Conservation (phyloP, 2,329 filamentous ascomycete genomes). For the Ciborinia camelliae region DNA sequence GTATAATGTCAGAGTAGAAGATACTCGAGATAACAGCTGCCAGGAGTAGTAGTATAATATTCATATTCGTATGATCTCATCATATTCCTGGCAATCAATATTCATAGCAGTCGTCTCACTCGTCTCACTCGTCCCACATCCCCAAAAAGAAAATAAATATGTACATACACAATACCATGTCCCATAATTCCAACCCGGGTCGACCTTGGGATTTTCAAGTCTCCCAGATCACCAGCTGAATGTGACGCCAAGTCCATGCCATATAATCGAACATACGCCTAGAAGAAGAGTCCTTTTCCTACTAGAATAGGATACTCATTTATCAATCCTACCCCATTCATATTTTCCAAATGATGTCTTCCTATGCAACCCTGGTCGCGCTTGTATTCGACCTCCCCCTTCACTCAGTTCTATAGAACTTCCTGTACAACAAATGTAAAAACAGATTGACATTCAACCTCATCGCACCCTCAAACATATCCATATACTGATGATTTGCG, state of each 20-base stretch:
- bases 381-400: slow-evolving; percentile 9
- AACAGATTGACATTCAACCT: slow-evolving; percentile 95
- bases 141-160: slow-evolving; percentile 29
- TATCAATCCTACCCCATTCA: neutral
- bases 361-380: neutral
- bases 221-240: slow-evolving; percentile 18
- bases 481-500: slow-evolving; percentile 94
- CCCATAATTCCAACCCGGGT: slow-evolving; percentile 20
- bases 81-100: slow-evolving; percentile 22
- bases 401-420: slow-evolving; percentile 78
- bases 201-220: slow-evolving; percentile 13
- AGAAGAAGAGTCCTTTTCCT: slow-evolving; percentile 2
- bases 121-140: slow-evolving; percentile 9
- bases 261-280: slow-evolving; percentile 22
- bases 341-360: neutral
- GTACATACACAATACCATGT: slow-evolving; percentile 31
- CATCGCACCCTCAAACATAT: slow-evolving; percentile 80
- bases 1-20: neutral
- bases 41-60: slow-evolving; percentile 23
- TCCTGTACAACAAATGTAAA: slow-evolving; percentile 96
- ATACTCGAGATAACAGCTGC: neutral
- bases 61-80: slow-evolving; percentile 27
- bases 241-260: slow-evolving; percentile 31
- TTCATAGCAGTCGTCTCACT: slow-evolving; percentile 23
- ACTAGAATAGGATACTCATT: slow-evolving; percentile 4